Base-by-base conservation (phyloP, 139 green algal genomes). In the Zygnema cylindricum region DNA sequence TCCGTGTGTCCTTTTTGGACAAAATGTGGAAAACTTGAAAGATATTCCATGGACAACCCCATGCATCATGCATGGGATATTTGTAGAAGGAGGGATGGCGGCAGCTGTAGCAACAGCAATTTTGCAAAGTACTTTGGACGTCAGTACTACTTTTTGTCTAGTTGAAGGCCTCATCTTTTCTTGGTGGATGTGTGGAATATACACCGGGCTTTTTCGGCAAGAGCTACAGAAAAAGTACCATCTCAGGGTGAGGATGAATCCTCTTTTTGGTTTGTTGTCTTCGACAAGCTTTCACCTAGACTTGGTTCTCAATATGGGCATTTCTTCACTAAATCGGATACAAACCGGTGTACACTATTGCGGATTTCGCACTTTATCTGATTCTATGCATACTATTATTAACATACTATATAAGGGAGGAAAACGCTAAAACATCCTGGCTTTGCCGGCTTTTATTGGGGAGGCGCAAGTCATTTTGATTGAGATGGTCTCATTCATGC, bases 181-280 rank as follows among this genome's bases (percentile, higher is more conserved):
- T 0, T 90, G 85, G 85, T 90, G 85, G 85, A 86, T 90, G 77
- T 90, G 85, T 87, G 85, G 85, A n/a, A 77, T 90, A 39, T 90
- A 90, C 85, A 90, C 78, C 16, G 85, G 77, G 22, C 33, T 86
- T 1, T 87, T 87, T 23, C 85, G 85, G 43, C 77, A 87, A 32
- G 85, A 90, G 85, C 77, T 90, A 36, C 85, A 90, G 85, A 88
- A 43, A 36, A 90, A 90, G 32, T 90, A 90, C 32, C 85, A 90
- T 49, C 55, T 90, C 35, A 81, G 77, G 85, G 85, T 90, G 25
- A 43, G n/a, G n/a, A n/a, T n/a, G n/a, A n/a, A n/a, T n/a, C n/a
- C n/a, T n/a, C n/a, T n/a, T n/a, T n/a, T n/a, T n/a, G n/a, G n/a
- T n/a, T n/a, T n/a, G n/a, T n/a, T n/a, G n/a, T n/a, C n/a, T n/a